phyloP scores from a whole-genome alignment of 768 basidiomycete species.

The Tylopilus rubrobrunneus region DNA sequence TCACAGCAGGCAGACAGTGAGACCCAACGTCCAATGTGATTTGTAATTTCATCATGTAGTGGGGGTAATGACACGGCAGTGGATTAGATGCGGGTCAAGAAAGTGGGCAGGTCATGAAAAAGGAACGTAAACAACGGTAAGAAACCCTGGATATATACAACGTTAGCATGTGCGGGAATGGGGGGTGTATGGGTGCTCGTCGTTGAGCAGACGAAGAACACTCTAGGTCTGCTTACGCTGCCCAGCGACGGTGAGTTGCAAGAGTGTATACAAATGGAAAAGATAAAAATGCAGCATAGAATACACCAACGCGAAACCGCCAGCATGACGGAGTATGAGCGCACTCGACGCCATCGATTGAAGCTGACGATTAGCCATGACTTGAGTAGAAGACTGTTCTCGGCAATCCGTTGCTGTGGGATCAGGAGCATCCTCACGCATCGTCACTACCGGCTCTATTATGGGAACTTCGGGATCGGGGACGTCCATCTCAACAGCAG shows the following conservation, averaged over 20 bases:
- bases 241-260: slow-evolving; percentile 32
- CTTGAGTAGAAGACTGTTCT: slow-evolving; percentile 17
- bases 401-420: slow-evolving; percentile 19
- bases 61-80: slow-evolving; percentile 20
- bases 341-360: slow-evolving; percentile 21
- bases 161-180: slow-evolving; percentile 23
- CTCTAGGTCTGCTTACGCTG: slow-evolving; percentile 29
- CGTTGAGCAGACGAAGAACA: slow-evolving; percentile 5
- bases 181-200: slow-evolving; percentile 4
- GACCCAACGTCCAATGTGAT: slow-evolving; percentile 8
- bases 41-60: slow-evolving; percentile 14
- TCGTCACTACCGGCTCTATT: slow-evolving; percentile 26
- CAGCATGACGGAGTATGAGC: slow-evolving; percentile 32
- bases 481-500: slow-evolving; percentile 16
- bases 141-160: slow-evolving; percentile 30
- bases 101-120: slow-evolving; percentile 6
- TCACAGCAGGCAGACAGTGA: too few relatives aligned
- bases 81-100: slow-evolving; percentile 32
- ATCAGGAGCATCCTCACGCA: slow-evolving; percentile 19
- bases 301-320: slow-evolving; percentile 35
- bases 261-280: slow-evolving; percentile 40
- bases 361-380: slow-evolving; percentile 22
- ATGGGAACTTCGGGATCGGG: slow-evolving; percentile 13
- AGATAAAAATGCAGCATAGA: slow-evolving; percentile 42
- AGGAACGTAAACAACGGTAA: slow-evolving; percentile 27